These are phyloP conservation scores for Simmondsia chinensis DNA, from an alignment of 148 eudicot genomes.

Conservation along the genomic window DNA sequence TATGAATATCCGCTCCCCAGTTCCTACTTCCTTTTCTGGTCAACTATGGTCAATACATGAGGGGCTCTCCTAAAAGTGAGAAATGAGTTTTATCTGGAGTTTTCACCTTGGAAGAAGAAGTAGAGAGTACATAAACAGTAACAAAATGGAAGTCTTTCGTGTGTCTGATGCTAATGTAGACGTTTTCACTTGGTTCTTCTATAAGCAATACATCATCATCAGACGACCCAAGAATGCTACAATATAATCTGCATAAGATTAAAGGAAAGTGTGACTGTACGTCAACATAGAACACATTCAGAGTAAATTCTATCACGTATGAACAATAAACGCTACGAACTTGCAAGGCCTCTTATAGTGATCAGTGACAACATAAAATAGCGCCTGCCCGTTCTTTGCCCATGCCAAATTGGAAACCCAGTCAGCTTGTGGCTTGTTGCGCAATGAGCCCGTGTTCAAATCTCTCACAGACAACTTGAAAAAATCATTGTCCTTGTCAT, in stretches of 20 bases:
- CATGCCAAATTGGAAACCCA: constrained; percentile 83
- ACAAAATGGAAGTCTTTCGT: constrained; percentile 73
- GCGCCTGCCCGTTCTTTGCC: constrained; percentile 64
- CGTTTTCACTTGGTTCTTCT: constrained; percentile 68
- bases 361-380: constrained; percentile 83
- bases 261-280: too few species aligned
- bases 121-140: constrained; percentile 50
- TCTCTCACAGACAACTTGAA: constrained; percentile 80
- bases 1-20: too few species aligned
- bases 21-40: too few species aligned
- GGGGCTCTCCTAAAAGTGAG: too few species aligned
- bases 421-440: constrained; percentile 86
- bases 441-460: constrained; percentile 52
- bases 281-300: too few species aligned
- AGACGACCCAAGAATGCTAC: constrained; percentile 58
- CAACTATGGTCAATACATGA: too few species aligned
- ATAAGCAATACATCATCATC: constrained; percentile 63
- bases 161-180: constrained; percentile 57
- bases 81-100: neutral
- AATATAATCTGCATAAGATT: constrained; percentile 47
- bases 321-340: constrained; percentile 23
- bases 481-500: constrained; percentile 85
- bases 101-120: constrained; percentile 65
- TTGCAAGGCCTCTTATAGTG: constrained; percentile 73
- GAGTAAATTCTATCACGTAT: neutral